Evolutionary conservation across 1,139 yeast species (phyloP), one percentile per base, ranked within the genome.

Genomic region (Blastobotrys elegans): DNA sequence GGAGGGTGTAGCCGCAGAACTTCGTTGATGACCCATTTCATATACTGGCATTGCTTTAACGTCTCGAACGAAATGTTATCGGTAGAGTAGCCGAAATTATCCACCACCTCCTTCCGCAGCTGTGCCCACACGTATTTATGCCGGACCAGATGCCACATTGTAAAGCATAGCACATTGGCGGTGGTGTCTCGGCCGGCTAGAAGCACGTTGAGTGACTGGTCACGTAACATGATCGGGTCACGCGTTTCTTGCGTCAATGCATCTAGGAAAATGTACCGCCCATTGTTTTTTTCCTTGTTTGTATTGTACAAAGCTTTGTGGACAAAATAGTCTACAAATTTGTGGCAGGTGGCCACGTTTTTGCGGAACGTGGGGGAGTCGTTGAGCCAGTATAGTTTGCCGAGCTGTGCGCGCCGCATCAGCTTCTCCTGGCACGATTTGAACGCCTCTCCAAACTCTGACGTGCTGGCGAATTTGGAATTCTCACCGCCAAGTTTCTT

Each of bases 151-250:
- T 74, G 76, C 52, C 63, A 72, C 47, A 75, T 65, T 18, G 67
- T 53, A 56, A 72, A 74, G 4, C 77, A 71, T 49, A 75, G 66
- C 43, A 73, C 63, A 8, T 74, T 73, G 4, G 80, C 79, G 26
- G 80, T 75, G 37, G 80, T 75, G 55, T 75, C 79, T 55, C 80
- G 65, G 22, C 79, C 79, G 20, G 80, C 80, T 27, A 75, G 65
- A 51, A 76, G 62, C 51, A 76, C 72, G 56, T 75, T 76, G 56
- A 76, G 65, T 44, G 73, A 65, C 59, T 75, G 79, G 55, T 75
- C 78, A 47, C 77, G 67, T 55, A 76, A 67, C 18, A 72, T 67
- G 37, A 56, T 61, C 8, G 76, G 77, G 56, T 76, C 71, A 52
- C 73, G 65, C 1, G 80, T 74, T 55, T 73, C 73, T 56, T 74